Percentiles rank a stretch among this genome's conserved stretches.
Evolutionary conservation across 495 filamentous ascomycete genomes (phyloP).

Genomic region (Cudoniella acicularis): DNA sequence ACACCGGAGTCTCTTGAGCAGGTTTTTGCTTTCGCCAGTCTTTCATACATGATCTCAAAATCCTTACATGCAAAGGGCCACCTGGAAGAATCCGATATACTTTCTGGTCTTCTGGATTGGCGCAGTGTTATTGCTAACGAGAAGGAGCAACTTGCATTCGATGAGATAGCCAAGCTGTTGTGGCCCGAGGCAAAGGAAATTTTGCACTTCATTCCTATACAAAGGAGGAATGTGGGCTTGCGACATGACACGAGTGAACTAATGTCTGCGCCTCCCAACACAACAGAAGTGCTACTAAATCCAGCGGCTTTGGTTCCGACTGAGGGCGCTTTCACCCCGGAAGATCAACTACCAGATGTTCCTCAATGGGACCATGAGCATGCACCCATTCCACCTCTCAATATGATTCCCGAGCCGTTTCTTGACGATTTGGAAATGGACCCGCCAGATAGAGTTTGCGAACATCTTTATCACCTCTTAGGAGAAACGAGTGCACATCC

Average conservation of each 20-base stretch:
- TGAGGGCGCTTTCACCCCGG: background rate
- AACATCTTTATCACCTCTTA: background rate
- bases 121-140: conserved; percentile 14
- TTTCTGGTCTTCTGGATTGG: conserved; percentile 19
- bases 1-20: conserved; percentile 7
- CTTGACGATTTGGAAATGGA: background rate
- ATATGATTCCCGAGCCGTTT: background rate
- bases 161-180: conserved; percentile 14
- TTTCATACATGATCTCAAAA: conserved; percentile 23
- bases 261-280: background rate
- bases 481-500: conserved; percentile 3
- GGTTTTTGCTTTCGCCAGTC: conserved; percentile 20
- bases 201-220: conserved; percentile 17
- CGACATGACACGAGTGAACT: background rate
- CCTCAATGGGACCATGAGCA: background rate
- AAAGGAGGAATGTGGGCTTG: background rate
- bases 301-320: background rate
- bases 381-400: background rate
- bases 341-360: background rate
- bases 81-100: conserved; percentile 15
- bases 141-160: conserved; percentile 17
- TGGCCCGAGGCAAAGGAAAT: conserved; percentile 24
- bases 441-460: background rate
- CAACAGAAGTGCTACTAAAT: background rate
- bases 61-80: conserved; percentile 16